These are phyloP conservation scores for Kurtzmaniella quercitrusa DNA, from an alignment of 1,139 yeast genomes.

Conservation along the genomic window DNA sequence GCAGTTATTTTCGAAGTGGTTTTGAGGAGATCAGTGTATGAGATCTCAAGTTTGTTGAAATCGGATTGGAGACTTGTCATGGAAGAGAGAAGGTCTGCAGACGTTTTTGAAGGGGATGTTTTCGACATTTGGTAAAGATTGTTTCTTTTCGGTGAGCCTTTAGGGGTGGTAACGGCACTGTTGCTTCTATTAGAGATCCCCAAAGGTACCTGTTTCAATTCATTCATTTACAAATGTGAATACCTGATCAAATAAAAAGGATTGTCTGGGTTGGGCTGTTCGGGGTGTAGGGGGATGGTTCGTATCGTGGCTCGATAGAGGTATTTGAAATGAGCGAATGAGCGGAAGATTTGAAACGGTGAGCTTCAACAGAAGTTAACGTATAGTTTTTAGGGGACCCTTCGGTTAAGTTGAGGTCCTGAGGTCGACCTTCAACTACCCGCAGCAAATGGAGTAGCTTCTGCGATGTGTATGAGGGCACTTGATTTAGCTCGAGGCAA, in stretches of 20 bases:
- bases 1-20: constrained; percentile 16
- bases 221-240: neutral
- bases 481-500: neutral
- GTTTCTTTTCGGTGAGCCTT: constrained; percentile 5
- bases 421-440: neutral
- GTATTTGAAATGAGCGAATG: no score
- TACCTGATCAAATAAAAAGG: neutral
- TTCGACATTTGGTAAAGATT: neutral
- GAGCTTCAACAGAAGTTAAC: no score
- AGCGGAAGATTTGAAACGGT: no score
- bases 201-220: constrained; percentile 5
- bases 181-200: constrained; percentile 7
- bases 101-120: neutral
- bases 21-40: constrained; percentile 26
- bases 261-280: neutral
- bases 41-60: constrained; percentile 19
- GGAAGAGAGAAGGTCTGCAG: neutral
- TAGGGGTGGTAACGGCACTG: constrained; percentile 5
- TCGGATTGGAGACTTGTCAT: constrained; percentile 6
- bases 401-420: neutral
- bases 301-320: no score
- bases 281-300: neutral
- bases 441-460: neutral
- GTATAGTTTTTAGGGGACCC: no score
- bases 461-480: neutral